Percentiles rank a stretch among this genome's conserved stretches.
Evolutionary conservation across 2,329 filamentous ascomycete genomes (phyloP).

Genomic region (Xylariaceae sp.): DNA sequence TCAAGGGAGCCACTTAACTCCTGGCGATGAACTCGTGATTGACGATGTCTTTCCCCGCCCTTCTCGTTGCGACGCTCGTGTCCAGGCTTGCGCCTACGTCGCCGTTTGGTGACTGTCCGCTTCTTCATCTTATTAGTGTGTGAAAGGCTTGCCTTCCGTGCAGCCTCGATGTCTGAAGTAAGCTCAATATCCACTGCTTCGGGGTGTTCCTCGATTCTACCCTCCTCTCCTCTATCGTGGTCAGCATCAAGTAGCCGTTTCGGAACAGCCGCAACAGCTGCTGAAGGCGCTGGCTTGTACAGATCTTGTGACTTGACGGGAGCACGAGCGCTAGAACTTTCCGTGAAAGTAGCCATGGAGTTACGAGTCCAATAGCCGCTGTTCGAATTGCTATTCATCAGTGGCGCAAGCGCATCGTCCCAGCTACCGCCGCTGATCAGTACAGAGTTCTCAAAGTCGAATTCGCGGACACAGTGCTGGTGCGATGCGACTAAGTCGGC

Average conservation of each 20-base stretch:
- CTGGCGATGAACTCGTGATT: slow-evolving; percentile 15
- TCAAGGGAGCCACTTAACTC: slow-evolving; percentile 23
- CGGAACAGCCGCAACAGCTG: slow-evolving; percentile 50
- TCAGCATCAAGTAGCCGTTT: slow-evolving; percentile 42
- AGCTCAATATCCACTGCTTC: slow-evolving; percentile 31
- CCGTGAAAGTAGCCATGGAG: slow-evolving; percentile 35
- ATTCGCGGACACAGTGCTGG: slow-evolving; percentile 63
- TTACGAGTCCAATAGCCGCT: slow-evolving; percentile 41
- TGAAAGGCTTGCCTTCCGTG: slow-evolving; percentile 30
- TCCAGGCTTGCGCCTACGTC: slow-evolving; percentile 29
- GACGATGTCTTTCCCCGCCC: slow-evolving; percentile 15
- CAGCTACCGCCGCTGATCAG: slow-evolving; percentile 65
- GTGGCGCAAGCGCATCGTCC: slow-evolving; percentile 74
- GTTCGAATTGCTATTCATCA: slow-evolving; percentile 48
- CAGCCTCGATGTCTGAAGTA: slow-evolving; percentile 31
- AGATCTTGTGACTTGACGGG: slow-evolving; percentile 2
- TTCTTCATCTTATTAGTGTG: slow-evolving; percentile 34
- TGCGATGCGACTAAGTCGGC: slow-evolving; percentile 63
- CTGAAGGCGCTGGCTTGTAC: slow-evolving; percentile 42
- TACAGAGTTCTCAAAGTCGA: slow-evolving; percentile 72
- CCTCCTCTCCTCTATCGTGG: slow-evolving; percentile 34
- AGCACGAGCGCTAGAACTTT: slow-evolving; percentile 25
- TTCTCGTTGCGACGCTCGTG: slow-evolving; percentile 27
- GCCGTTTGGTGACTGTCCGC: slow-evolving; percentile 34
- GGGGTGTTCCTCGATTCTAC: slow-evolving; percentile 32